Evolutionary conservation across 1,139 yeast species (phyloP).

Genomic region (Hansenula lynferdii): DNA sequence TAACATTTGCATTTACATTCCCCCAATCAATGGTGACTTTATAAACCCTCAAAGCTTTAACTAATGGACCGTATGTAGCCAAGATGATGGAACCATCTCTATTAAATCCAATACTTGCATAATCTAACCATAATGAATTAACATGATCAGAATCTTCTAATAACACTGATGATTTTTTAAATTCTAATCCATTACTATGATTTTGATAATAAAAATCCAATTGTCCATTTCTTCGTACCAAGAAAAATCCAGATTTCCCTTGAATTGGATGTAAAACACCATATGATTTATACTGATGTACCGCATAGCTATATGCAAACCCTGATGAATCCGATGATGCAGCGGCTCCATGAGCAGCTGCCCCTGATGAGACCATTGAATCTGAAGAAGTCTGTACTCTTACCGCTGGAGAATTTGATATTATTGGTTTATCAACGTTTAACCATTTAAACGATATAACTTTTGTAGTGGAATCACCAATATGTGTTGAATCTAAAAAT

Average conservation of each 20-base stretch:
- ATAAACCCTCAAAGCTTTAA: conserved; percentile 42
- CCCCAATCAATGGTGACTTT: conserved; percentile 59
- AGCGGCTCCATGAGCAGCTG: conserved; percentile 25
- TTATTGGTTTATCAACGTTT: conserved; percentile 58
- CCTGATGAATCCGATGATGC: conserved; percentile 22
- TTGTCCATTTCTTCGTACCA: conserved; percentile 60
- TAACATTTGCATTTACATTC: conserved; percentile 5
- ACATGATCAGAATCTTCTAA: conserved; percentile 22
- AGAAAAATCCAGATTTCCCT: conserved; percentile 69
- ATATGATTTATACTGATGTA: conserved; percentile 51
- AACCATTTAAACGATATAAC: conserved; percentile 65
- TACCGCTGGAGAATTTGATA: conserved; percentile 49
- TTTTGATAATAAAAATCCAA: conserved; percentile 52
- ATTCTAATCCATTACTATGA: conserved; percentile 57
- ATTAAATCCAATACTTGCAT: conserved; percentile 58
- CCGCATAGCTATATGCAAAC: conserved; percentile 43
- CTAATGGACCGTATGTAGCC: conserved; percentile 39
- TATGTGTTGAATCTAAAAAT: conserved; percentile 8
- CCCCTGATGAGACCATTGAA: conserved; percentile 2
- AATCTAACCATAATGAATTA: conserved; percentile 23
- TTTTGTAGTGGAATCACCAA: conserved; percentile 15
- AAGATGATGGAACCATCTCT: conserved; percentile 46
- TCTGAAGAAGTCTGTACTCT: conserved; percentile 20
- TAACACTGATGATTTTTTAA: conserved; percentile 32
- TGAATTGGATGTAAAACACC: conserved; percentile 68